Evolutionary conservation across 371 early-diverging fungal genomes (phyloP).

Genomic region (Zychaea mexicana): DNA sequence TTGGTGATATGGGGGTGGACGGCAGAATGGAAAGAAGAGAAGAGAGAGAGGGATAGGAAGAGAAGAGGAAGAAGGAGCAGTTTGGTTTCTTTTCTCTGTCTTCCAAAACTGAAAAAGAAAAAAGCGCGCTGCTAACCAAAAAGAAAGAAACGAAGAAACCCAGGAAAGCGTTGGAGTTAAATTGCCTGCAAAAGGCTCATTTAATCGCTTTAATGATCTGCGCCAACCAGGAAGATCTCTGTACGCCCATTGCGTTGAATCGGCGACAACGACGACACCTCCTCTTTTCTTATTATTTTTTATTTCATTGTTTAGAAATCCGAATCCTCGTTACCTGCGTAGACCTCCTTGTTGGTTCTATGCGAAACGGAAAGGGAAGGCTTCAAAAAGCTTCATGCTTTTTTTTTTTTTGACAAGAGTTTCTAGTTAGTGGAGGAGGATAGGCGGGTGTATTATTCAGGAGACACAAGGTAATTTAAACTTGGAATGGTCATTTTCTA

Average conservation of each 20-base stretch:
- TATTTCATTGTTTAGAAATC: no score
- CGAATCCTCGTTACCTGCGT: no score
- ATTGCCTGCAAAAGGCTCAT: constrained; percentile 1
- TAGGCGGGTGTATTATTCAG: background rate
- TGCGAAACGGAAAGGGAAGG: no score
- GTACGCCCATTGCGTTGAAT: background rate
- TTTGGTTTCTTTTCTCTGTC: background rate
- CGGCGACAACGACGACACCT: no score
- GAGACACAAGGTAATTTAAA: background rate
- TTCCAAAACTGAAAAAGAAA: background rate
- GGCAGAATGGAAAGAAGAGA: background rate
- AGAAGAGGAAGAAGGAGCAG: background rate
- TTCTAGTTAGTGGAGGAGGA: background rate
- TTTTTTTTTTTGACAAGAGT: background rate
- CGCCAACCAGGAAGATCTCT: background rate
- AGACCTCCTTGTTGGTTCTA: no score
- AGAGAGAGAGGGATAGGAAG: background rate
- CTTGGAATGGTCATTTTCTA: background rate
- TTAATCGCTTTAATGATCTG: background rate
- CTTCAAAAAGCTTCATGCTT: no score
- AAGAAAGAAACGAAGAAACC: constrained; percentile 1
- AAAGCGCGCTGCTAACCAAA: no score
- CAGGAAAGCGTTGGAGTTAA: constrained; percentile 3
- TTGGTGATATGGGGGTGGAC: background rate
- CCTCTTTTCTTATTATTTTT: no score